Evolutionary conservation across 2,329 filamentous ascomycete species (phyloP).

Genomic region (Xylaria sp.): DNA sequence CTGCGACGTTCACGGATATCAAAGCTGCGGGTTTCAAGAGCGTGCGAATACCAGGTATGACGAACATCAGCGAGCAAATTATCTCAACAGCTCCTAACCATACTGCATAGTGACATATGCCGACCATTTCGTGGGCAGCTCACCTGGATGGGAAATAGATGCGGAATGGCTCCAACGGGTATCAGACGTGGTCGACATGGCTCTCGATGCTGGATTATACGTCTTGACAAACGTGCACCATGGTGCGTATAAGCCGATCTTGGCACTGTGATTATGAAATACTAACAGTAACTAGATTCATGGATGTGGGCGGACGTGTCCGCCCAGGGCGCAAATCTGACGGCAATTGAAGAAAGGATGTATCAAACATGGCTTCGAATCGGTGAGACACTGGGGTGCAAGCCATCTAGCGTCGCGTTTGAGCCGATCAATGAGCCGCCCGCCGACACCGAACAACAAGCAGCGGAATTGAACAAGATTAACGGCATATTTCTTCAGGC

Average conservation of each 20-base stretch:
- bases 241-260: conserved; percentile 40
- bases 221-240: conserved; percentile 70
- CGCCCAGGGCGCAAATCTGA: conserved; percentile 57
- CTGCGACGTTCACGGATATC: conserved; percentile 62
- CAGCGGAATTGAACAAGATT: conserved; percentile 62
- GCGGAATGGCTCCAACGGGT: conserved; percentile 66
- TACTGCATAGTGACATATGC: conserved; percentile 62
- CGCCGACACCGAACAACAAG: conserved; percentile 62
- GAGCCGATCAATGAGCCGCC: conserved; percentile 71
- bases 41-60: conserved; percentile 63
- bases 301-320: conserved; percentile 68
- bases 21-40: conserved; percentile 67
- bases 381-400: conserved; percentile 64
- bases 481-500: conserved; percentile 67
- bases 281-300: conserved; percentile 54
- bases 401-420: conserved; percentile 64
- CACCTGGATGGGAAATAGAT: conserved; percentile 66
- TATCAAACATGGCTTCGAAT: conserved; percentile 68
- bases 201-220: conserved; percentile 61
- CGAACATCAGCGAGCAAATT: background rate
- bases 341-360: conserved; percentile 66
- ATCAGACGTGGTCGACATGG: conserved; percentile 67
- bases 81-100: background rate
- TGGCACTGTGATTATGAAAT: background rate
- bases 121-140: conserved; percentile 63